Evolutionary conservation across 2,329 filamentous ascomycete genomes (phyloP).

Genomic region (Raffaelea albimanens): DNA sequence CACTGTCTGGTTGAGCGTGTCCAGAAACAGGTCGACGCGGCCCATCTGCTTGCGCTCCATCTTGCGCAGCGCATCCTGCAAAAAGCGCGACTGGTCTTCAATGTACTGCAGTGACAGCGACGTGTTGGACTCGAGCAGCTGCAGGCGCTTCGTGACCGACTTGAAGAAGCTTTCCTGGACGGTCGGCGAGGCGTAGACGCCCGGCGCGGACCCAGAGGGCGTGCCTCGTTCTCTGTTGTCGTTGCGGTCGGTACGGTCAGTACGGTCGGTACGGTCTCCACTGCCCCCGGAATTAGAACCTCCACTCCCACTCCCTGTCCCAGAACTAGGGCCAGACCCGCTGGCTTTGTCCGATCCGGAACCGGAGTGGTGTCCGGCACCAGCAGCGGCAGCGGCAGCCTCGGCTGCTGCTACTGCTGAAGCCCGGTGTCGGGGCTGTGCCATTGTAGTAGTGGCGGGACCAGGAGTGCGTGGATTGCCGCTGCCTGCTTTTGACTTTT

Average conservation of each 20-base stretch:
- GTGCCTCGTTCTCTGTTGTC: constrained; percentile 27
- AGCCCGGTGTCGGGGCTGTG: too few species aligned
- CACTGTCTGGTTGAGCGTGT: constrained; percentile 79
- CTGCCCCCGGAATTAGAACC: too few species aligned
- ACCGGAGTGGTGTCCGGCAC: too few species aligned
- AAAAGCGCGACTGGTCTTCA: constrained; percentile 84
- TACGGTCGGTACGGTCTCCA: constrained; percentile 1
- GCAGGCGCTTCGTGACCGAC: constrained; percentile 83
- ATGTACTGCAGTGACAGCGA: constrained; percentile 92
- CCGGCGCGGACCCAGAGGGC: constrained; percentile 23
- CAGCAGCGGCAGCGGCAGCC: too few species aligned
- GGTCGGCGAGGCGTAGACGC: constrained; percentile 54
- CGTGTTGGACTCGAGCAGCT: constrained; percentile 84
- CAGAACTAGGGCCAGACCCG: too few species aligned
- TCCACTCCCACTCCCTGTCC: too few species aligned
- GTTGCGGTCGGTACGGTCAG: neutral
- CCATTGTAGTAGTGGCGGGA: too few species aligned
- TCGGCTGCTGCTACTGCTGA: too few species aligned
- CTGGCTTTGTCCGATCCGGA: too few species aligned
- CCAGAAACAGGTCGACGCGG: constrained; percentile 75
- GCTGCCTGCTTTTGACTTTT: neutral
- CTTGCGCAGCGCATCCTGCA: constrained; percentile 77
- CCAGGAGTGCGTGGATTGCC: too few species aligned
- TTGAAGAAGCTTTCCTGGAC: constrained; percentile 99
- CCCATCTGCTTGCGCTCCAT: constrained; percentile 79